Percentiles rank a stretch among this genome's conserved stretches.
These are phyloP conservation scores for Botrytis byssoidea DNA, from an alignment of 2,329 filamentous ascomycete genomes.

Conservation along the genomic window DNA sequence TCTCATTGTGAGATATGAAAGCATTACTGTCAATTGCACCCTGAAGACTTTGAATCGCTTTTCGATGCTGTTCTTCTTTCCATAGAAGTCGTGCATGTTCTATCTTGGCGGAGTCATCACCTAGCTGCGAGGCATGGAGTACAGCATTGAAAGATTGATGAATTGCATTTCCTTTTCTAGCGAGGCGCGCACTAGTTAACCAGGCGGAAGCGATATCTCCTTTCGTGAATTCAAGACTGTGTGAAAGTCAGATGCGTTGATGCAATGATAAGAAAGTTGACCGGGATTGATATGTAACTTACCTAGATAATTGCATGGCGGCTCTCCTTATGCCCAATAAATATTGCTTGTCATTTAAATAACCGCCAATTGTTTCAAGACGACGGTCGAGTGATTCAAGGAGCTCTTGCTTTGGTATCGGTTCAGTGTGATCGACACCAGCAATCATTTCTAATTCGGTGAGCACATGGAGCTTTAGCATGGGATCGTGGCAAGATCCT, in stretches of 20 bases:
- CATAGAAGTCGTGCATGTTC: conserved; percentile 92
- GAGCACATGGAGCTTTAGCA: conserved; percentile 83
- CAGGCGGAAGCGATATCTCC: conserved; percentile 79
- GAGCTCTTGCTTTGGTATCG: conserved; percentile 39
- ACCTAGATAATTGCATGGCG: conserved; percentile 77
- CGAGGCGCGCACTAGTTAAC: conserved; percentile 80
- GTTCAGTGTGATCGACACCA: conserved; percentile 43
- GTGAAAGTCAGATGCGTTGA: conserved; percentile 35
- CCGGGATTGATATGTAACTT: conserved; percentile 39
- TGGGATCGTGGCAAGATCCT: conserved; percentile 77
- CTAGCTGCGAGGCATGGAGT: conserved; percentile 79
- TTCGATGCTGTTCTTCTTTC: conserved; percentile 89
- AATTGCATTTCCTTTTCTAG: conserved; percentile 78
- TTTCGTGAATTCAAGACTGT: conserved; percentile 56
- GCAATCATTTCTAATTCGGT: conserved; percentile 82
- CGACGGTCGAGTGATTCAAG: conserved; percentile 66
- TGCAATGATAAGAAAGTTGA: neutral
- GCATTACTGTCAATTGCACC: conserved; percentile 79
- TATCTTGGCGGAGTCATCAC: conserved; percentile 84
- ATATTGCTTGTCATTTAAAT: conserved; percentile 91
- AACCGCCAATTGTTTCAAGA: conserved; percentile 86
- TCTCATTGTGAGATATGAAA: conserved; percentile 53
- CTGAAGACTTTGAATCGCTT: conserved; percentile 89
- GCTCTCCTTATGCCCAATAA: conserved; percentile 82
- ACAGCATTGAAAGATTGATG: conserved; percentile 93